Base-by-base conservation (phyloP, 768 basidiomycete species). In the Xanthoconium stramineum region DNA sequence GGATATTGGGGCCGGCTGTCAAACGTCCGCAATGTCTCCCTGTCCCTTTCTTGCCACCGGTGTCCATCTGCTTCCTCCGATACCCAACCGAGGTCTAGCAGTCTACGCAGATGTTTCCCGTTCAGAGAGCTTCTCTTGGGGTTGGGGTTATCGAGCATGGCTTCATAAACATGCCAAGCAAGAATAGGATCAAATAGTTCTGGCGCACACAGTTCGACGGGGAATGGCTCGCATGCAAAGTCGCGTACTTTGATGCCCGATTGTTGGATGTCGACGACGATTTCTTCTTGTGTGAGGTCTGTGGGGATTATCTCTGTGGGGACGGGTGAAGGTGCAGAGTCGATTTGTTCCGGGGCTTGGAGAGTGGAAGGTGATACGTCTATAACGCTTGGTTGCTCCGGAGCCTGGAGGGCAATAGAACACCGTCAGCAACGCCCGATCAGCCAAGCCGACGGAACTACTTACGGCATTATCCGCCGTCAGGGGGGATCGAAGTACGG, bases 271-370 rank as follows among this genome's bases (percentile, higher is more conserved):
- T 71, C 70, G 19, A 55, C 40, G n/a, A 71, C 69, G 7, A 72
- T 72, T 55, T 71, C 70, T 38, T 71, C 69, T 43, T 65, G 67
- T 1, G 69, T 71, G 37, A 71, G 69, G 47, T 71, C 70, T 14
- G 55, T 19, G n/a, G 71, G 53, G 14, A 72, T 68, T n/a, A 71
- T 71, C 50, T 71, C 70, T 10, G 70, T 71, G 5, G 70, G 67
- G 0, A 69, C 69, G 17, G 69, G 70, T 4, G 72, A 73, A 6
- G 73, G 69, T 14, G 69, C 61, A 15, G 65, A 59, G 13, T 58
- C 29, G 14, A 58, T 39, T 47, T 55, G 55, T 29, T 63, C 61
- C 40, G 51, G 24, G 44, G 59, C 45, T 45, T 66, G 50, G 9
- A 39, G 4, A 45, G n/a, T 24, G 37, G 38, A 49, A 29, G 29